phyloP scores from a whole-genome alignment of 2,329 filamentous ascomycete genomes.

The Hypocrella siamensis region DNA sequence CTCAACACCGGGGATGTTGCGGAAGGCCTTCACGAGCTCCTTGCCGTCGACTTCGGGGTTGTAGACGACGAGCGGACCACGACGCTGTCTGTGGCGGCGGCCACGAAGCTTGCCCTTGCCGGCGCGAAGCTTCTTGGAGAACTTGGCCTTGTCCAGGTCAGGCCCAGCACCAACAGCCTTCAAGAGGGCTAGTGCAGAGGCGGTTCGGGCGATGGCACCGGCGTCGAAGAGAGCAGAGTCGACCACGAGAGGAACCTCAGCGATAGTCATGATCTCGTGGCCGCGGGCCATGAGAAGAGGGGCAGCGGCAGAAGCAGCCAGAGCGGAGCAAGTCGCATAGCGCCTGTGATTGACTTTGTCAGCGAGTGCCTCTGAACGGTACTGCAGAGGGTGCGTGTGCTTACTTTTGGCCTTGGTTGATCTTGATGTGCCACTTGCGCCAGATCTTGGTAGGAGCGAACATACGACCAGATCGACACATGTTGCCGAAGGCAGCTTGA shows the following conservation, averaged over 20 bases:
- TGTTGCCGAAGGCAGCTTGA: conserved; percentile 99
- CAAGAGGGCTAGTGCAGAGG: conserved; percentile 71
- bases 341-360: conserved; percentile 40
- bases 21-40: conserved; percentile 86
- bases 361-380: conserved; percentile 4
- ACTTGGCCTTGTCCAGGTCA: conserved; percentile 91
- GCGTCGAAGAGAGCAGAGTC: conserved; percentile 78
- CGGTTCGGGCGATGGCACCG: conserved; percentile 72
- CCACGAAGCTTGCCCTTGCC: conserved; percentile 98
- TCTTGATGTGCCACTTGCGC: conserved; percentile 99
- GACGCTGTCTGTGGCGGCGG: conserved; percentile 93
- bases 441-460: conserved; percentile 99
- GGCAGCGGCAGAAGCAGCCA: conserved; percentile 89
- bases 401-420: conserved; percentile 97
- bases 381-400: too few species aligned
- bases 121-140: conserved; percentile 90
- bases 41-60: conserved; percentile 90
- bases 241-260: conserved; percentile 94
- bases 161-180: conserved; percentile 79
- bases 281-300: conserved; percentile 93
- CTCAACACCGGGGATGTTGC: conserved; percentile 98
- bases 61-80: conserved; percentile 95
- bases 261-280: conserved; percentile 81
- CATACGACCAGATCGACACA: conserved; percentile 99
- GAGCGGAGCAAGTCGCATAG: conserved; percentile 92